Conservation (phyloP, 2,329 filamentous ascomycete species). For the Celoporthe dispersa region DNA sequence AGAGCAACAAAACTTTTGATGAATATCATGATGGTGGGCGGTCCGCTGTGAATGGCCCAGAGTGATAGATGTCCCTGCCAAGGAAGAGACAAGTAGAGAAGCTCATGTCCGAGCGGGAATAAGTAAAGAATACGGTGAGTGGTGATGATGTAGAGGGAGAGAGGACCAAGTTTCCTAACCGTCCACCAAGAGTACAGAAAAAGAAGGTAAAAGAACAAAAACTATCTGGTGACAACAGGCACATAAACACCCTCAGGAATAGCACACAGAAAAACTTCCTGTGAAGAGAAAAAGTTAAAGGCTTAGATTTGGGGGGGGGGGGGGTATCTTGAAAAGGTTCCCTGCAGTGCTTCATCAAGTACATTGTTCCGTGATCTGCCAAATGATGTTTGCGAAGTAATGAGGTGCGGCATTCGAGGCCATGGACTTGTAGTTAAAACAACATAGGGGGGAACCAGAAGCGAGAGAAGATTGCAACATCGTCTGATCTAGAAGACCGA, state of each 20-base stretch:
- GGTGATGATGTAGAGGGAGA: not conserved
- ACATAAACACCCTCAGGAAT: not conserved
- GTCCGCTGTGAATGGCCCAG: not conserved
- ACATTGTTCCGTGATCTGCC: not conserved
- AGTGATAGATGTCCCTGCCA: not conserved
- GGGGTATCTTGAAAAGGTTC: constrained; percentile 11
- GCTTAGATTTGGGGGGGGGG: not conserved
- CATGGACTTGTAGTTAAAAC: not conserved
- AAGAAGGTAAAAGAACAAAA: not conserved
- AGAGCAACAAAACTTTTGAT: not conserved
- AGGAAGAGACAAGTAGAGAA: not conserved
- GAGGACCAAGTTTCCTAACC: not conserved
- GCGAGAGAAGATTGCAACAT: not conserved
- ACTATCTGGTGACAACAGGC: too few species aligned
- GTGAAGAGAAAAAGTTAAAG: not conserved
- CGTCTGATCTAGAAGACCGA: not conserved
- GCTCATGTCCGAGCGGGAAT: not conserved
- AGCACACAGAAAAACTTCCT: not conserved
- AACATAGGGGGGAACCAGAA: not conserved
- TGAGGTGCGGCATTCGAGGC: not conserved
- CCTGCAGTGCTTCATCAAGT: constrained; percentile 3
- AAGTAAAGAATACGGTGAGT: not conserved
- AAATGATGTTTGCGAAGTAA: not conserved
- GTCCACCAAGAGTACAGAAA: not conserved
- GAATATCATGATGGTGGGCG: not conserved